Evolutionary conservation across 2,329 filamentous ascomycete genomes (phyloP).

Genomic region (Alternaria sp.): DNA sequence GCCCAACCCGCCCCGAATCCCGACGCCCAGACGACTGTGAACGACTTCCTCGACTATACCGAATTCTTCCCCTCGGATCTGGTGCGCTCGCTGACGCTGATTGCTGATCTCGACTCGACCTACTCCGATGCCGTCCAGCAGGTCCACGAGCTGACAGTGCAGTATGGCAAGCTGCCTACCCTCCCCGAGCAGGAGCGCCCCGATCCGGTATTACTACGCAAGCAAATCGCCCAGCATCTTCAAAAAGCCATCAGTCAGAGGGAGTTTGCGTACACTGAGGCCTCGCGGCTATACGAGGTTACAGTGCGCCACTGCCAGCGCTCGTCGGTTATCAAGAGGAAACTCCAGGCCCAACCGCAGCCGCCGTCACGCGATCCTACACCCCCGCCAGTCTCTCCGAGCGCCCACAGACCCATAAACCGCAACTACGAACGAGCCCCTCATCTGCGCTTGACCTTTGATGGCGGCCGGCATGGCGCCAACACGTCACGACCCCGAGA

Average conservation of each 20-base stretch:
- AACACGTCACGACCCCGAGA: conserved; percentile 34
- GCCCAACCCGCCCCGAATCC: conserved; percentile 62
- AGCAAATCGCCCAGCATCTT: conserved; percentile 64
- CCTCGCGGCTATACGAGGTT: conserved; percentile 64
- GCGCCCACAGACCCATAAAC: conserved; percentile 39
- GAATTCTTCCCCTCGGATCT: conserved; percentile 73
- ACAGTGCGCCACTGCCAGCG: conserved; percentile 66
- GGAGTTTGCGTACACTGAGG: conserved; percentile 65
- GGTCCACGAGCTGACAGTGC: conserved; percentile 59
- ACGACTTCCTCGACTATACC: conserved; percentile 73
- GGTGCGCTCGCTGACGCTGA: conserved; percentile 68
- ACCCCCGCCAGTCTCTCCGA: conserved; percentile 57
- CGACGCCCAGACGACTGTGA: conserved; percentile 71
- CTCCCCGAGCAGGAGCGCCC: conserved; percentile 59
- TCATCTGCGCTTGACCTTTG: conserved; percentile 44
- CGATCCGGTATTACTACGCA: conserved; percentile 62
- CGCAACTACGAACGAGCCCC: conserved; percentile 36
- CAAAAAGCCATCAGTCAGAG: conserved; percentile 64
- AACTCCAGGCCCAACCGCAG: conserved; percentile 68
- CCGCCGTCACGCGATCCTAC: conserved; percentile 69
- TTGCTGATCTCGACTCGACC: conserved; percentile 60
- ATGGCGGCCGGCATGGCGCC: conserved; percentile 33
- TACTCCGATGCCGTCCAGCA: conserved; percentile 55
- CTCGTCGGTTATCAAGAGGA: conserved; percentile 66
- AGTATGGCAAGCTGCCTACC: conserved; percentile 61